phyloP scores from a whole-genome alignment of 2,329 filamentous ascomycete species.

The Xylariaceae sp. region DNA sequence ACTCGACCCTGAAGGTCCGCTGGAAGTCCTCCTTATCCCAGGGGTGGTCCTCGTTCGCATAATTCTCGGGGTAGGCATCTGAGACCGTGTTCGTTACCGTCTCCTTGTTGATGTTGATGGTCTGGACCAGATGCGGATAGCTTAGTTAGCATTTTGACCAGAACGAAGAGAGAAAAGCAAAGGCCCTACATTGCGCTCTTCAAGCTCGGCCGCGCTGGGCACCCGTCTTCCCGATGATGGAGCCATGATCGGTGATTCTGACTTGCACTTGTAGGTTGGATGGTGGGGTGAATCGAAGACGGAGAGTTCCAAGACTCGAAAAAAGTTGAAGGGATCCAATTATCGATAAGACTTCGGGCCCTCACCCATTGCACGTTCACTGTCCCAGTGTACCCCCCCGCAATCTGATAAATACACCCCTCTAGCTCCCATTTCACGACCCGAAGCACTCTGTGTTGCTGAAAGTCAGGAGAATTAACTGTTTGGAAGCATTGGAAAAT shows the following conservation, averaged over 20 bases:
- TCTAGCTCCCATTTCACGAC: constrained; percentile 15
- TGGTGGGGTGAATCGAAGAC: constrained; percentile 22
- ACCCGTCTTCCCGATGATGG: constrained; percentile 23
- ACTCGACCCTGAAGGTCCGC: constrained; percentile 65
- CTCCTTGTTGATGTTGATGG: constrained; percentile 81
- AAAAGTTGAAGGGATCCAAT: constrained; percentile 18
- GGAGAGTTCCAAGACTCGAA: constrained; percentile 11
- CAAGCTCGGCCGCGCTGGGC: constrained; percentile 24
- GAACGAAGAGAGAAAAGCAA: too few relatives aligned
- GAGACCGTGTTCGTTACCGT: constrained; percentile 85
- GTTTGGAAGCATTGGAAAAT: too few relatives aligned
- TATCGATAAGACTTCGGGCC: constrained; percentile 25
- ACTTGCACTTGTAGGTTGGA: constrained; percentile 7
- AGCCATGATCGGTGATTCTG: constrained; percentile 25
- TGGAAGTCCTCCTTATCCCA: constrained; percentile 74
- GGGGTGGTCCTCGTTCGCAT: constrained; percentile 76
- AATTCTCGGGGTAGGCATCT: constrained; percentile 88
- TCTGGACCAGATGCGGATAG: constrained; percentile 51
- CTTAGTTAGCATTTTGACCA: constrained; percentile 19
- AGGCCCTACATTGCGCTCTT: constrained; percentile 29
- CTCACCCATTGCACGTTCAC: too few relatives aligned
- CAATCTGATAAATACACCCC: constrained; percentile 12
- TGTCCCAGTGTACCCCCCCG: constrained; percentile 9
- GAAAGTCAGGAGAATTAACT: too few relatives aligned
- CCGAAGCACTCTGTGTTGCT: too few relatives aligned